These are phyloP conservation scores for Rubus idaeus DNA, from an alignment of 306 rosid species.

Conservation along the genomic window DNA sequence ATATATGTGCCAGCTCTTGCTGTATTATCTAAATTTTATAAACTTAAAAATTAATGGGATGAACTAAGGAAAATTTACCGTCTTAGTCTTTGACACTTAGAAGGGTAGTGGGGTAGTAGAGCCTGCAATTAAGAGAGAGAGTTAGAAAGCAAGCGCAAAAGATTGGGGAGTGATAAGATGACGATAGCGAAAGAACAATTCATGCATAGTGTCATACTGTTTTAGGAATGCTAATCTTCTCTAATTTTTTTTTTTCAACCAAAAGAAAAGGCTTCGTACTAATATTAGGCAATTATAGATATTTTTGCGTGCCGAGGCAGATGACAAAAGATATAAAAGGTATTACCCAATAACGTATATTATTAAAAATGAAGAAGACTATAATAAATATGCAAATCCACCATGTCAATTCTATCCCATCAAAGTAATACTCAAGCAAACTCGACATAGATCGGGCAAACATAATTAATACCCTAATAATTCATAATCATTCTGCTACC, in stretches of 20 bases:
- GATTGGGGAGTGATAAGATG: conserved; percentile 5
- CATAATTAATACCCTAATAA: not conserved
- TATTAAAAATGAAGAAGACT: not conserved
- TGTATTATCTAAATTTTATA: not conserved
- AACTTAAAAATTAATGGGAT: not conserved
- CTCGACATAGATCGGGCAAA: not conserved
- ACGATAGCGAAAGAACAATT: conserved; percentile 2
- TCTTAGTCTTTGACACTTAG: conserved; percentile 67
- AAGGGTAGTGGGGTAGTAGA: conserved; percentile 62
- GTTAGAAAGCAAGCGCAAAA: not conserved
- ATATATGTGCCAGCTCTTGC: not conserved
- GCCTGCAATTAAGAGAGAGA: conserved; percentile 53
- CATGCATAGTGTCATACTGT: not conserved
- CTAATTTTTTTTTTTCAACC: not conserved
- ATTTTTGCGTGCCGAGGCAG: not conserved
- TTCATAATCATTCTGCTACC: not conserved
- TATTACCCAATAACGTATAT: not conserved
- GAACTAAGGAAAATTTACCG: conserved; percentile 35
- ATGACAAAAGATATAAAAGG: not conserved
- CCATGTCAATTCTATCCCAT: not conserved
- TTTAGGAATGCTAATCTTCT: not conserved
- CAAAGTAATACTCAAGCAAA: not conserved
- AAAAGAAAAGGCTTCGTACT: not conserved
- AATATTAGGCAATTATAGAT: not conserved
- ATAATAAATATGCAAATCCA: not conserved